Percentiles rank a stretch among this genome's conserved stretches.
Evolutionary conservation across 495 filamentous ascomycete species (phyloP).

Genomic region (Penicillium diatomitis): DNA sequence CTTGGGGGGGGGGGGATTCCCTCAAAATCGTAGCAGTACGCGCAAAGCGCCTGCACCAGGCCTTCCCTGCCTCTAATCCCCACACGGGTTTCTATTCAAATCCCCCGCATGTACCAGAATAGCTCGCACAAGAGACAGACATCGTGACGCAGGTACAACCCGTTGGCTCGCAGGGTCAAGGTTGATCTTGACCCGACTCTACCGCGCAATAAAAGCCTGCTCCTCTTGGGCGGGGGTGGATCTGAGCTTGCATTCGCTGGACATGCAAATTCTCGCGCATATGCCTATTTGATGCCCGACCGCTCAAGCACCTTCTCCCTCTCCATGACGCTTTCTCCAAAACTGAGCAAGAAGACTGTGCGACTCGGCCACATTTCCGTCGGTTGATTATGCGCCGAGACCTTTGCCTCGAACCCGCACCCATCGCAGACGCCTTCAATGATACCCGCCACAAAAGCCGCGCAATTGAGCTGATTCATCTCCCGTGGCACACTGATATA

Average conservation of each 20-base stretch:
- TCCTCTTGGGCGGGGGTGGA: too few species aligned
- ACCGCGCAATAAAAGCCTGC: not conserved
- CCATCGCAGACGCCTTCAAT: conserved; percentile 94
- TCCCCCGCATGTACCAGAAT: too few species aligned
- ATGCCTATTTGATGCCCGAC: conserved; percentile 34
- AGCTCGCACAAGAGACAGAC: too few species aligned
- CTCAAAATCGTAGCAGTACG: too few species aligned
- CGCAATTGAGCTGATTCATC: conserved; percentile 94
- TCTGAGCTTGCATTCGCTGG: too few species aligned
- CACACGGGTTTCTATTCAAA: too few species aligned
- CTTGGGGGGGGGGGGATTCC: too few species aligned
- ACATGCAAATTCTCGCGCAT: not conserved
- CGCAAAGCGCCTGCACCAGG: too few species aligned
- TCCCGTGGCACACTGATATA: conserved; percentile 89
- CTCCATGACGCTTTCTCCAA: conserved; percentile 80
- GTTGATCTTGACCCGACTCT: not conserved
- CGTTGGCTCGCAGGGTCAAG: not conserved
- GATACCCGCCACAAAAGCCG: conserved; percentile 89
- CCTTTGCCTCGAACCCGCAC: conserved; percentile 75
- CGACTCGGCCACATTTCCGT: conserved; percentile 86
- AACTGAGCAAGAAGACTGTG: conserved; percentile 91
- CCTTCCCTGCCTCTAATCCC: too few species aligned
- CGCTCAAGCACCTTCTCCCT: conserved; percentile 64
- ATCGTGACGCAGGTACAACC: too few species aligned
- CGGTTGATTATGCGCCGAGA: conserved; percentile 82